Evolutionary conservation across 2,329 filamentous ascomycete genomes (phyloP).

Genomic region (Verticillium albo-atrum): DNA sequence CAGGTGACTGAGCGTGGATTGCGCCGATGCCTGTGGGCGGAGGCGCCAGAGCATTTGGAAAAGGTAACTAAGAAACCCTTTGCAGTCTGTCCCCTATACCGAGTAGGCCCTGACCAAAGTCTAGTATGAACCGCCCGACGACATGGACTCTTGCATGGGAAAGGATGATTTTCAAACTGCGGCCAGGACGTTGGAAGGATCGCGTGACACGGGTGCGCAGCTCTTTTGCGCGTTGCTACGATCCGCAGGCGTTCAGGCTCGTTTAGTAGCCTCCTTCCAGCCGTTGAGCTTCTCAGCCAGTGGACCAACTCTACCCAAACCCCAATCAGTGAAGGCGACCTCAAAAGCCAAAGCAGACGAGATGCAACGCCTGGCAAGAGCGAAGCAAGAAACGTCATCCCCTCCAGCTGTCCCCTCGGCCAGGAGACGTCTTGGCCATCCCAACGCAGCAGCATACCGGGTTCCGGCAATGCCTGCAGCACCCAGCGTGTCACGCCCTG

Average conservation of each 20-base stretch:
- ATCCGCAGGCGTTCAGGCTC: conserved; percentile 72
- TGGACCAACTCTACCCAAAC: conserved; percentile 43
- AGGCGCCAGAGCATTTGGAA: conserved; percentile 56
- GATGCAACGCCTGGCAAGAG: conserved; percentile 33
- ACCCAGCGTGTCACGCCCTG: conserved; percentile 24
- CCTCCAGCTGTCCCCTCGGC: conserved; percentile 30
- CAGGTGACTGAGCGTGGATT: conserved; percentile 67
- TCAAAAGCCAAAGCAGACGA: conserved; percentile 26
- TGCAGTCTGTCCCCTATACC: neutral
- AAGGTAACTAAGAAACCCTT: conserved; percentile 35
- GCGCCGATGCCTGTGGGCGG: conserved; percentile 69
- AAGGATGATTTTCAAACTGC: conserved; percentile 69
- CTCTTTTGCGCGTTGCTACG: conserved; percentile 85
- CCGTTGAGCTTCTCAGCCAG: conserved; percentile 64
- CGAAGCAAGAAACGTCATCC: conserved; percentile 20
- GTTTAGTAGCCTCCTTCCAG: conserved; percentile 88
- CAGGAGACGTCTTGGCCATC: conserved; percentile 47
- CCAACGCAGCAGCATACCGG: conserved; percentile 48
- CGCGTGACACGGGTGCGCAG: conserved; percentile 84
- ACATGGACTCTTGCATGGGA: conserved; percentile 65
- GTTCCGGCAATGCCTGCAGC: conserved; percentile 38
- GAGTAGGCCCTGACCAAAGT: conserved; percentile 15
- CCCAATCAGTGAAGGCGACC: conserved; percentile 22
- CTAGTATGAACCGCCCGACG: conserved; percentile 52
- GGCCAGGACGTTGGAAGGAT: conserved; percentile 68